Evolutionary conservation across 139 green algal genomes (phyloP).

Genomic region (Diplosphaera chodatii): DNA sequence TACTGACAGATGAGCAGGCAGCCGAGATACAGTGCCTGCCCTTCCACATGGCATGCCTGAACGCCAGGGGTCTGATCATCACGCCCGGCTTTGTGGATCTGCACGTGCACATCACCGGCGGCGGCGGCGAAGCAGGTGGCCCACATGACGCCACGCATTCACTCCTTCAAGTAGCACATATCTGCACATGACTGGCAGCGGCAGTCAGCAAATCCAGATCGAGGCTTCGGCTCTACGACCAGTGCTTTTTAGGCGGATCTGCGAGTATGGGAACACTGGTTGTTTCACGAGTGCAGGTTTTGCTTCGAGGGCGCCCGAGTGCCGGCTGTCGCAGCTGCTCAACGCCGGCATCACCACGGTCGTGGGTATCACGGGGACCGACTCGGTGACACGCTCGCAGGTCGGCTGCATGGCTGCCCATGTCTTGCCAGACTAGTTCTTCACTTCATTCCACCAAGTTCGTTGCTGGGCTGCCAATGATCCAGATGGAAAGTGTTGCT

Average conservation of each 20-base stretch:
- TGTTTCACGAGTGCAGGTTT: no score
- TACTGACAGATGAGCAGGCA: not conserved
- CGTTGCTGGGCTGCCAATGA: no score
- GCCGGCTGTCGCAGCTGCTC: conserved; percentile 25
- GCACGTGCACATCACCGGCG: conserved; percentile 26
- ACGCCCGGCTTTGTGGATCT: conserved; percentile 34
- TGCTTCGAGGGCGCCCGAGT: conserved; percentile 23
- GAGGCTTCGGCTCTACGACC: no score
- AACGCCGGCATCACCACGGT: conserved; percentile 37
- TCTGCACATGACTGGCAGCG: no score
- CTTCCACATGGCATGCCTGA: not conserved
- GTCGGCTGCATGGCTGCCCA: not conserved
- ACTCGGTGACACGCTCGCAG: conserved; percentile 23
- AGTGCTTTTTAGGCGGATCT: no score
- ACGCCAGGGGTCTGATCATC: not conserved
- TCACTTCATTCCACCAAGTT: no score
- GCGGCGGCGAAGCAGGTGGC: not conserved
- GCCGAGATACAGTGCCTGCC: not conserved
- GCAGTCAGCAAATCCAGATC: no score
- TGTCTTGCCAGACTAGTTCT: no score
- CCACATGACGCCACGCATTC: no score
- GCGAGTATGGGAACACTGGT: no score
- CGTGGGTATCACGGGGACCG: conserved; percentile 35
- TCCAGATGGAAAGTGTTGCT: no score
- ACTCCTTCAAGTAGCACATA: no score